Evolutionary conservation across 163 green algal species (phyloP), one percentile per base, ranked within the genome.

Genomic region (Scenedesmus sp.): DNA sequence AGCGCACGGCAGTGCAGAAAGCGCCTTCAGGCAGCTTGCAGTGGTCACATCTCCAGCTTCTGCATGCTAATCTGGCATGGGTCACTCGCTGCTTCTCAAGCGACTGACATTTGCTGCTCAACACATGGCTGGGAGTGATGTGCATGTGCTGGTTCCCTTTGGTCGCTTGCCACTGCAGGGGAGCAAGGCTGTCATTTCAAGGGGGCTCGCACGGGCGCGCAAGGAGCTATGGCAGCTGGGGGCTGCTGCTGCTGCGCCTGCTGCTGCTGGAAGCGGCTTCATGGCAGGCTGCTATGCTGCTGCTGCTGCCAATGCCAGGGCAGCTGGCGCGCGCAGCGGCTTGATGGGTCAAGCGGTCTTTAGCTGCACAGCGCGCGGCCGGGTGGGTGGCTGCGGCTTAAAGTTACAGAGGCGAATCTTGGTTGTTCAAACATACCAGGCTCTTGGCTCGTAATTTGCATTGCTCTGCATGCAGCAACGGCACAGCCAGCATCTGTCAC

Each of bases 331-430:
- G 2, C 84, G 84, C 26, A 89, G 84, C 34, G 56, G 57, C 1
- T 9, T 20, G 3, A 20, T 46, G 34, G 84, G 18, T 3, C n/a
- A 52, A 4, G 60, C 60, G 6, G 57, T 62, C 62, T 77, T 79
- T 62, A 81, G 84, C 84, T 89, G 84, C 84, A 79, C 84, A 1
- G 84, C 62, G 1, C 84, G 84, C 12, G 84, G 84, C 18, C 60
- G 82, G 84, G 70, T 79, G 23, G 52, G 70, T 5, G 6, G 59
- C 59, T 46, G 34, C 34, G 34, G 34, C 34, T 46, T 46, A 1
- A 46, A 46, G 34, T 46, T 46, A 46, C 34, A 46, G 34, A 46
- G 34, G 34, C 34, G 34, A 46, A 46, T 46, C 34, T 46, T 46
- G 34, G 34, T 46, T 46, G 34, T 46, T 46, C 34, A 46, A 46